Percentiles rank a stretch among this genome's conserved stretches.
These are phyloP conservation scores for Talaromyces liani DNA, from an alignment of 495 filamentous ascomycete genomes.

Conservation along the genomic window DNA sequence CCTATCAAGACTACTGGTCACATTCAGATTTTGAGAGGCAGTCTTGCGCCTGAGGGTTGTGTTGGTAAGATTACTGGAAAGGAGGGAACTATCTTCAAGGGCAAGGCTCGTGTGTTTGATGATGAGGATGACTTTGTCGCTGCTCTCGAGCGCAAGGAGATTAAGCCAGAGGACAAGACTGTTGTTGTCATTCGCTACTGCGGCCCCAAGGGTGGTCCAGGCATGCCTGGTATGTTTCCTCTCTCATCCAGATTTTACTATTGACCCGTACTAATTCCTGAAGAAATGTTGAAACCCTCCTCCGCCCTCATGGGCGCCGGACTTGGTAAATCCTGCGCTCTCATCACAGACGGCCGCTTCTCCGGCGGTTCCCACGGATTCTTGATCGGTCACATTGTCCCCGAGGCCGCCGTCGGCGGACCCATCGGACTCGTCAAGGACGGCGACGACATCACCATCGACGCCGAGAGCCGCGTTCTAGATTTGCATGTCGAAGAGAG, in stretches of 20 bases:
- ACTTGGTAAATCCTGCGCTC: conserved; percentile 56
- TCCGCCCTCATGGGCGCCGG: conserved; percentile 90
- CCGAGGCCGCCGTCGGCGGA: conserved; percentile 51
- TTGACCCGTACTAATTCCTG: background rate
- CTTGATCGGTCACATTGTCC: conserved; percentile 48
- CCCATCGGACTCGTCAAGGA: conserved; percentile 49
- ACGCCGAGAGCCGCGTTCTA: conserved; percentile 42
- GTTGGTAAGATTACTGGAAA: conserved; percentile 99
- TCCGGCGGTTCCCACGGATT: conserved; percentile 45
- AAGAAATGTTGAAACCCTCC: conserved; percentile 77
- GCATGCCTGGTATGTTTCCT: conserved; percentile 65
- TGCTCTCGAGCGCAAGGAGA: conserved; percentile 69
- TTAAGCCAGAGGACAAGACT: conserved; percentile 95
- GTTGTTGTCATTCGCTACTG: conserved; percentile 97
- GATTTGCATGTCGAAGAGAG: conserved; percentile 41
- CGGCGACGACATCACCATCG: conserved; percentile 49
- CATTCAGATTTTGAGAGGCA: conserved; percentile 92
- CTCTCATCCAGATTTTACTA: background rate
- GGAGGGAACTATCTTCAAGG: conserved; percentile 82
- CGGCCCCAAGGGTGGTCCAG: conserved; percentile 89
- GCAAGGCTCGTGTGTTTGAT: conserved; percentile 84
- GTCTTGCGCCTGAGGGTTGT: conserved; percentile 80
- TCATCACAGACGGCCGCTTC: conserved; percentile 43
- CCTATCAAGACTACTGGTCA: conserved; percentile 93
- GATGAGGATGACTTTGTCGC: conserved; percentile 72